Evolutionary conservation across 805 yeast species (phyloP).

Genomic region (Ogataea ganodermae): DNA sequence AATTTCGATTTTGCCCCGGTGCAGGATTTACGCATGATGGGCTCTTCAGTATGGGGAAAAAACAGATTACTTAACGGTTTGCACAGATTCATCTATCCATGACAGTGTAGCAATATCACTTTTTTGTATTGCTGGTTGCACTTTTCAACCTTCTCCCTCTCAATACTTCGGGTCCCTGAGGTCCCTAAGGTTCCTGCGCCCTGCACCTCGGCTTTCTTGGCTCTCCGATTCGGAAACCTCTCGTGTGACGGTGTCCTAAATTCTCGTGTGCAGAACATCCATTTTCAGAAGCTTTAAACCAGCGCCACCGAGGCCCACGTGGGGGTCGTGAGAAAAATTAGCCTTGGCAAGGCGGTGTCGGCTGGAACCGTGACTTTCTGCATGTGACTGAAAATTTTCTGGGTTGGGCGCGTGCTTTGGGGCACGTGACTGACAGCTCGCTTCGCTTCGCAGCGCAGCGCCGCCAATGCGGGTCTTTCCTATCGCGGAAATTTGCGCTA

Average conservation of each 20-base stretch:
- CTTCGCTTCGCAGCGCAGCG: no score
- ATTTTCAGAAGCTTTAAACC: not conserved
- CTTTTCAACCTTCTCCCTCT: no score
- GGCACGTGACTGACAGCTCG: not conserved
- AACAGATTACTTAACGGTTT: not conserved
- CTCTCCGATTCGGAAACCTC: slow-evolving; percentile 7
- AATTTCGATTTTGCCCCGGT: not conserved
- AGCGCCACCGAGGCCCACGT: slow-evolving; percentile 4
- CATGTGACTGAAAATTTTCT: not conserved
- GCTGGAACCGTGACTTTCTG: not conserved
- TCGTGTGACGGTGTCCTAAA: slow-evolving; percentile 13
- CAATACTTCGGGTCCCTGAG: no score
- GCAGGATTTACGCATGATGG: slow-evolving; percentile 1
- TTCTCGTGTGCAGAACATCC: slow-evolving; percentile 1
- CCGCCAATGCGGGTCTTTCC: no score
- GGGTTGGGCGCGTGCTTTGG: not conserved
- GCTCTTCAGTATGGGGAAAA: not conserved
- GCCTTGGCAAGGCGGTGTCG: no score
- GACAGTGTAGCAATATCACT: not conserved
- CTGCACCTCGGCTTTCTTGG: slow-evolving; percentile 1
- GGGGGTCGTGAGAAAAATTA: slow-evolving; percentile 1
- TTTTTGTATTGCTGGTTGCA: no score
- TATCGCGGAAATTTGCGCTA: slow-evolving; percentile 5
- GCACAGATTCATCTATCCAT: no score
- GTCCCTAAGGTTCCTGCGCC: no score